A percentile compares a stretch with the other conserved stretches of the same genome.
Evolutionary conservation across 2,329 filamentous ascomycete genomes (phyloP).

Genomic region (Calonectria crousiana): DNA sequence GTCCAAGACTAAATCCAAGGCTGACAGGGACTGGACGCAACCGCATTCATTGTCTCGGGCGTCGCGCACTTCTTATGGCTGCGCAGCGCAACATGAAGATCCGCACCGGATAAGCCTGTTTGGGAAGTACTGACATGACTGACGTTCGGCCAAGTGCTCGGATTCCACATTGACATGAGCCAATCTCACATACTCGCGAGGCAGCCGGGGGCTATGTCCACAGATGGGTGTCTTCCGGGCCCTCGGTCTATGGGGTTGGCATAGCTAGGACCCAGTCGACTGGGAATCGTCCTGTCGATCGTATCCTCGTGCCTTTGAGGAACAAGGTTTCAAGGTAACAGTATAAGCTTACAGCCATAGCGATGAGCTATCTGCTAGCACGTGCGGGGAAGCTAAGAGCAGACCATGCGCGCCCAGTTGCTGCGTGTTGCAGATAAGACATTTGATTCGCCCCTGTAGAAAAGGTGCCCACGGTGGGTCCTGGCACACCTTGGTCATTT

Average conservation of each 20-base stretch:
- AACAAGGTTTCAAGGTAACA: slow-evolving; percentile 29
- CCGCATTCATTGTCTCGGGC: slow-evolving; percentile 12
- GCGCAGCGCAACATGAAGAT: slow-evolving; percentile 24
- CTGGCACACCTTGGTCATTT: slow-evolving; percentile 17
- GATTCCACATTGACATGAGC: slow-evolving; percentile 24
- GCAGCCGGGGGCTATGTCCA: slow-evolving; percentile 14
- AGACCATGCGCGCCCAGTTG: slow-evolving; percentile 20
- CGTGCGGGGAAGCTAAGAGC: slow-evolving; percentile 37
- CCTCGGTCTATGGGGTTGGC: slow-evolving; percentile 35
- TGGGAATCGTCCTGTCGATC: slow-evolving; percentile 34
- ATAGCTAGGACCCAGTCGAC: slow-evolving; percentile 27
- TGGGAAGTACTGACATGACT: slow-evolving; percentile 26
- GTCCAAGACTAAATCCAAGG: slow-evolving; percentile 23
- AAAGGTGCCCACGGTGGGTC: slow-evolving; percentile 21
- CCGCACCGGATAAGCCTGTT: slow-evolving; percentile 33
- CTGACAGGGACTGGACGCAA: slow-evolving; percentile 23
- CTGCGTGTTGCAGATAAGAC: slow-evolving; percentile 36
- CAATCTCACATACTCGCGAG: slow-evolving; percentile 17
- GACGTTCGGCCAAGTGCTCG: slow-evolving; percentile 24
- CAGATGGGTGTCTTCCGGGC: slow-evolving; percentile 18
- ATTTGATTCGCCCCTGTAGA: slow-evolving; percentile 39
- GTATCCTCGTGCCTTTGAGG: slow-evolving; percentile 22
- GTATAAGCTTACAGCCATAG: slow-evolving; percentile 22
- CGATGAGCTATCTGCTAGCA: slow-evolving; percentile 29
- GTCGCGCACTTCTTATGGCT: slow-evolving; percentile 35